These are phyloP conservation scores for Alternaria burnsii DNA, from an alignment of 2,329 filamentous ascomycete species.

Conservation along the genomic window DNA sequence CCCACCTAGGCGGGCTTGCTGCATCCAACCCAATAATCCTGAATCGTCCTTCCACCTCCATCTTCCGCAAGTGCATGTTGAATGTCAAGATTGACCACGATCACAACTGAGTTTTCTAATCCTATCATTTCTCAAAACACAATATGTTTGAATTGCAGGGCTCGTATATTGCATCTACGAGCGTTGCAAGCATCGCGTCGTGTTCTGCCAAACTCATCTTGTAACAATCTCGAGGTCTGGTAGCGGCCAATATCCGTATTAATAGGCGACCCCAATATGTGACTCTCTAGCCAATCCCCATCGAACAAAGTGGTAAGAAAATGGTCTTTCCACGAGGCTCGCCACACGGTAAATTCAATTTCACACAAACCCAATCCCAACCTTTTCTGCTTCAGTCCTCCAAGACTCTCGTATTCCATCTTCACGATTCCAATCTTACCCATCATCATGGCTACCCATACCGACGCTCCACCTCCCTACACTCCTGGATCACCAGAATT, in stretches of 20 bases:
- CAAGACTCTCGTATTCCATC: neutral
- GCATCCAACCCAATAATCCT: too few relatives aligned
- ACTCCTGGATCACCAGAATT: neutral
- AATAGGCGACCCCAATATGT: neutral
- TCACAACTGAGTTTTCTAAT: accelerated
- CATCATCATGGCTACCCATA: neutral
- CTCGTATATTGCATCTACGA: too few relatives aligned
- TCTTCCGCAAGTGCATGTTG: too few relatives aligned
- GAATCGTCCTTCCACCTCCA: too few relatives aligned
- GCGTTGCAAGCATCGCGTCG: too few relatives aligned
- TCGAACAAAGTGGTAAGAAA: neutral
- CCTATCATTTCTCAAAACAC: too few relatives aligned
- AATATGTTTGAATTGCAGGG: too few relatives aligned
- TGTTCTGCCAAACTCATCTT: neutral
- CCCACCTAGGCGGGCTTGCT: too few relatives aligned
- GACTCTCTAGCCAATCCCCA: neutral
- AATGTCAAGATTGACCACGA: too few relatives aligned
- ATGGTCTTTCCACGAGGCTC: neutral
- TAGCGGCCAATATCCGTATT: neutral
- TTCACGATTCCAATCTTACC: neutral
- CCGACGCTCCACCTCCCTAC: neutral
- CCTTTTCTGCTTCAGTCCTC: neutral
- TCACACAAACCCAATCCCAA: neutral
- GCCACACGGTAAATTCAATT: neutral
- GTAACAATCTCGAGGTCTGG: neutral